phyloP scores from a whole-genome alignment of 345 rosid species.

The Eutrema heterophyllum region DNA sequence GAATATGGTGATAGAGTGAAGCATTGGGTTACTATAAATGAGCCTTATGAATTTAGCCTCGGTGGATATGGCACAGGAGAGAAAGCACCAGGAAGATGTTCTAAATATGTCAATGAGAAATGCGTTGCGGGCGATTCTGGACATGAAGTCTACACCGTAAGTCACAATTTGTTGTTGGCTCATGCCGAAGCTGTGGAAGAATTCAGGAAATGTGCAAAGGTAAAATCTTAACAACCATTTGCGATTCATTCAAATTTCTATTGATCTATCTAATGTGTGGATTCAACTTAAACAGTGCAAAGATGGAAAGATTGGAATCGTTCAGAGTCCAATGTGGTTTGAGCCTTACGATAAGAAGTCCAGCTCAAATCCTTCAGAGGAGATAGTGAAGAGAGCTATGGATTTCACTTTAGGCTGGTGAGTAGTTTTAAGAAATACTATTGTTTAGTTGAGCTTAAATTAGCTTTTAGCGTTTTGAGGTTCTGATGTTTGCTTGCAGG shows the following conservation, averaged over 20 bases:
- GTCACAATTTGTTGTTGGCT: conserved; percentile 33
- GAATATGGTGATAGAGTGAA: conserved; percentile 51
- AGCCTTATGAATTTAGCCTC: conserved; percentile 34
- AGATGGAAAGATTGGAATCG: conserved; percentile 31
- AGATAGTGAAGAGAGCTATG: conserved; percentile 31
- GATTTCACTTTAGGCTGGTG: conserved; percentile 37
- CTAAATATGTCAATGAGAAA: conserved; percentile 19
- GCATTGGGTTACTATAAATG: conserved; percentile 52
- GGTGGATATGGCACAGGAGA: conserved; percentile 34
- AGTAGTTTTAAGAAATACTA: conserved; percentile 1
- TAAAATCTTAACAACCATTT: background rate
- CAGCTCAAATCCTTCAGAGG: conserved; percentile 14
- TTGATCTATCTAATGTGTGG: background rate
- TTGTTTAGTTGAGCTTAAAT: background rate
- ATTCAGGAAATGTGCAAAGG: conserved; percentile 34
- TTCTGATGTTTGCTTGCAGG: conserved; percentile 19
- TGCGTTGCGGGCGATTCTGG: conserved; percentile 36
- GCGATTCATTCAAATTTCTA: background rate
- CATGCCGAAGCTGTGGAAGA: conserved; percentile 38
- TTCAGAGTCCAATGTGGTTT: conserved; percentile 32
- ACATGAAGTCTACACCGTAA: conserved; percentile 26
- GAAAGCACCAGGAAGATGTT: conserved; percentile 40
- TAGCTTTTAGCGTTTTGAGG: conserved; percentile 4
- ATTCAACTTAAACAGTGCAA: conserved; percentile 16
- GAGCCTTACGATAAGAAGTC: conserved; percentile 29